Evolutionary conservation across 345 rosid genomes (phyloP).

Genomic region (Luvunga scandens): DNA sequence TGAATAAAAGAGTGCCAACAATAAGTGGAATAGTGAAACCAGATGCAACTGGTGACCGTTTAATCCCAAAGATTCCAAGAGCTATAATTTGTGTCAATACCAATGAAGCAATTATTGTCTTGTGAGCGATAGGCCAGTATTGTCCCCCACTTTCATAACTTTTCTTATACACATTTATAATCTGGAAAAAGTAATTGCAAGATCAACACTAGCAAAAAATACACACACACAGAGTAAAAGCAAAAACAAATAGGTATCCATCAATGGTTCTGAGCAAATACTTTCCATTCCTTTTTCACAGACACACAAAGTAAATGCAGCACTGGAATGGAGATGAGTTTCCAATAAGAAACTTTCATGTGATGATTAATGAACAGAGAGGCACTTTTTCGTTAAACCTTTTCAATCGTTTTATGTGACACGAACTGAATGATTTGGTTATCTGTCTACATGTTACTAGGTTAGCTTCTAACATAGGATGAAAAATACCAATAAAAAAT

Average conservation of each 20-base stretch:
- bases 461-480: too few species aligned
- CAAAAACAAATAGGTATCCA: too few species aligned
- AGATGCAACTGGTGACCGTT: constrained; percentile 62
- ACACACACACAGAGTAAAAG: neutral
- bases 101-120: constrained; percentile 79
- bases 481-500: too few species aligned
- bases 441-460: neutral
- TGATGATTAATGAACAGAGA: too few species aligned
- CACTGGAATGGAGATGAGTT: neutral
- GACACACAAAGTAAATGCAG: neutral
- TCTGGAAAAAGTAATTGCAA: constrained; percentile 39
- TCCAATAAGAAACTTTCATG: neutral
- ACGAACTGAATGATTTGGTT: neutral
- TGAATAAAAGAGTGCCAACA: constrained; percentile 67
- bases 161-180: constrained; percentile 66
- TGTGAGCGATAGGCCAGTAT: constrained; percentile 86
- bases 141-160: constrained; percentile 83
- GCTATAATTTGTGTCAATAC: constrained; percentile 82
- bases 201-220: neutral
- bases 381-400: neutral
- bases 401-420: neutral
- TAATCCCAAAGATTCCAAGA: constrained; percentile 79
- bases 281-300: neutral
- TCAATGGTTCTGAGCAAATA: neutral
- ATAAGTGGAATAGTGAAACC: constrained; percentile 77